These are phyloP conservation scores for Alnus rubra DNA, from an alignment of 306 rosid species.

Conservation along the genomic window DNA sequence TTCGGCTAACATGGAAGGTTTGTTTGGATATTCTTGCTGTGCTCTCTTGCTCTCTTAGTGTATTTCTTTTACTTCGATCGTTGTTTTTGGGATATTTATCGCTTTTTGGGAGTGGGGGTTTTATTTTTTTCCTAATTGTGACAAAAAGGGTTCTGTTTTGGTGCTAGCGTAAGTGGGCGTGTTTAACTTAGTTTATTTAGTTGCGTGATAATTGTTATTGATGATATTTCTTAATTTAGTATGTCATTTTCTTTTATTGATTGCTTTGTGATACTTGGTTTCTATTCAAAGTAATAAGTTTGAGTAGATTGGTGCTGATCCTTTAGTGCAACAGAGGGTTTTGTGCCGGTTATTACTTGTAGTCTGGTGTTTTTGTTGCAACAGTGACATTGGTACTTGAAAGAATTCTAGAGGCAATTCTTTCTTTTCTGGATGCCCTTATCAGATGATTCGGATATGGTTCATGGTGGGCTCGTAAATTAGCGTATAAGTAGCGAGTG, in stretches of 20 bases:
- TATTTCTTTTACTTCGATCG: not conserved
- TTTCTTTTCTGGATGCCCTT: constrained; percentile 4
- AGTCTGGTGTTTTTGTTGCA: not conserved
- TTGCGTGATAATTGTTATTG: not conserved
- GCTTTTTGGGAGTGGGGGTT: constrained; percentile 19
- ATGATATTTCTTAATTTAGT: constrained; percentile 11
- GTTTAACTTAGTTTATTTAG: not conserved
- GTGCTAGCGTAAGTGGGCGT: constrained; percentile 7
- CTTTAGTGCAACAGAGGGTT: not conserved
- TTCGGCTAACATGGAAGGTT: constrained; percentile 98
- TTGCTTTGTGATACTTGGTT: not conserved
- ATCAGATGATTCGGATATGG: not conserved
- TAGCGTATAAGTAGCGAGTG: not conserved
- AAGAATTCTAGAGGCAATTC: not conserved
- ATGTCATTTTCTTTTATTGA: not conserved
- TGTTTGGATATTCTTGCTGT: not conserved
- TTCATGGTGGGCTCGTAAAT: not conserved
- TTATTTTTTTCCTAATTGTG: not conserved
- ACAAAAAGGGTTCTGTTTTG: not conserved
- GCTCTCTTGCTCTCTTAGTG: not conserved
- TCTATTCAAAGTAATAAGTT: not conserved
- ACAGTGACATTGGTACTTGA: constrained; percentile 5
- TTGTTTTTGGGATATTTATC: constrained; percentile 15
- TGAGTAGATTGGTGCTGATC: constrained; percentile 9
- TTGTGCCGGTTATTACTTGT: not conserved